Evolutionary conservation across 2,329 filamentous ascomycete genomes (phyloP).

Genomic region (Huntiella bhutanensis): DNA sequence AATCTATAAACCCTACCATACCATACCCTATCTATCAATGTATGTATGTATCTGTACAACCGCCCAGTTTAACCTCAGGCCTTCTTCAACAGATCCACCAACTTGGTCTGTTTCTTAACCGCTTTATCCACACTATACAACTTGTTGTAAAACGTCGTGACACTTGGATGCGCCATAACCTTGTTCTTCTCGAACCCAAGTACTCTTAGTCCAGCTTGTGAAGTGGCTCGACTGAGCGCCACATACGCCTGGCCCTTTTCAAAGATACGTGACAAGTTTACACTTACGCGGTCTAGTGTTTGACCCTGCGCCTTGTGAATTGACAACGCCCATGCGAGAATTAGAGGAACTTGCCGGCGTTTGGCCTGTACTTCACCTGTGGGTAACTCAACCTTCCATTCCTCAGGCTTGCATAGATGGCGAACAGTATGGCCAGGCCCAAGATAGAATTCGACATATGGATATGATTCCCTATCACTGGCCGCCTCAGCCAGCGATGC

Average conservation of each 20-base stretch:
- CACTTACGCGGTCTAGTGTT: constrained; percentile 81
- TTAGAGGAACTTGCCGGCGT: constrained; percentile 65
- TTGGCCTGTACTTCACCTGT: constrained; percentile 86
- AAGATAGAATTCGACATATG: constrained; percentile 70
- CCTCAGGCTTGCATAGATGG: constrained; percentile 43
- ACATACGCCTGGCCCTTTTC: constrained; percentile 98
- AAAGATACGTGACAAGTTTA: constrained; percentile 80
- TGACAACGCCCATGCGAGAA: constrained; percentile 88
- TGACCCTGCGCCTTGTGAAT: constrained; percentile 98
- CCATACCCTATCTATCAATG: too few relatives aligned
- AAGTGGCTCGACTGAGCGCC: constrained; percentile 79
- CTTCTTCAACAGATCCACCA: constrained; percentile 9
- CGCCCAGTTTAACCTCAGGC: too few relatives aligned
- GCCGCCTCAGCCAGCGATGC: constrained; percentile 27
- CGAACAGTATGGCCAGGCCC: constrained; percentile 31
- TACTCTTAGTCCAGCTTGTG: constrained; percentile 72
- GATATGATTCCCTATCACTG: constrained; percentile 42
- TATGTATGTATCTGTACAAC: too few relatives aligned
- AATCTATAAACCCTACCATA: too few relatives aligned
- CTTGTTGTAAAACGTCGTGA: constrained; percentile 69
- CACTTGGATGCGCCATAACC: constrained; percentile 83
- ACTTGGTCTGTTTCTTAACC: constrained; percentile 12
- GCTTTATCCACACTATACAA: constrained; percentile 53
- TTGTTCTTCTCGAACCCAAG: constrained; percentile 73
- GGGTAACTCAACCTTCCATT: constrained; percentile 95